Conservation (phyloP, 192 early-diverging fungal genomes). For the Coemansia furcata region DNA sequence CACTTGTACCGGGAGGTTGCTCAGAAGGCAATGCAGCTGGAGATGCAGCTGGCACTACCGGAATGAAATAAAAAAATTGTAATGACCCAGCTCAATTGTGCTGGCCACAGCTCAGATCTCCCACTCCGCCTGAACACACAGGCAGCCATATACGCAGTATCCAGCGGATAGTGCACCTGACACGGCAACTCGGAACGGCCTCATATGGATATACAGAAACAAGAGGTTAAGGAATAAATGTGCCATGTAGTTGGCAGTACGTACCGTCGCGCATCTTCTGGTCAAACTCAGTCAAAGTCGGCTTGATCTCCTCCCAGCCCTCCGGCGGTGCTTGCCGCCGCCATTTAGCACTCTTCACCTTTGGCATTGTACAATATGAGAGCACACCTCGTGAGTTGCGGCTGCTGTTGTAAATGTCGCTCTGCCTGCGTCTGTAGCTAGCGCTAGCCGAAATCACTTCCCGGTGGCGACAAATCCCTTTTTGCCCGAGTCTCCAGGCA, state of each 20-base stretch:
- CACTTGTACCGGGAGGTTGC: neutral
- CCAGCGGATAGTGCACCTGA: neutral
- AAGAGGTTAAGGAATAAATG: neutral
- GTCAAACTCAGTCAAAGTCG: conserved; percentile 85
- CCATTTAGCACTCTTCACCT: conserved; percentile 60
- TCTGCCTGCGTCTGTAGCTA: neutral
- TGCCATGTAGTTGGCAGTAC: neutral
- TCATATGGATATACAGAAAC: neutral
- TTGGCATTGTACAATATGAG: conserved; percentile 60
- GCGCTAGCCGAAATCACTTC: neutral
- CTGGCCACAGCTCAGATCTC: neutral
- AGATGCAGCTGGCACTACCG: neutral
- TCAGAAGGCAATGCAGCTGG: neutral
- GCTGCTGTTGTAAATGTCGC: neutral
- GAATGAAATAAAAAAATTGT: neutral
- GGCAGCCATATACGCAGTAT: neutral
- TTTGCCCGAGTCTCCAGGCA: neutral
- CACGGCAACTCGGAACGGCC: neutral
- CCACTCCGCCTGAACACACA: neutral
- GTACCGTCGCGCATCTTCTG: conserved; percentile 88
- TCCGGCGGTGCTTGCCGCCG: conserved; percentile 87
- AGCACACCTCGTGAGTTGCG: neutral
- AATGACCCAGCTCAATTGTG: neutral
- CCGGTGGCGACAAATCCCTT: neutral
- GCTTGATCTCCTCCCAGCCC: conserved; percentile 95